A percentile compares a stretch with the other conserved stretches of the same genome.
Evolutionary conservation across 441 rosid species (phyloP).

Genomic region (Euphorbia corollata): DNA sequence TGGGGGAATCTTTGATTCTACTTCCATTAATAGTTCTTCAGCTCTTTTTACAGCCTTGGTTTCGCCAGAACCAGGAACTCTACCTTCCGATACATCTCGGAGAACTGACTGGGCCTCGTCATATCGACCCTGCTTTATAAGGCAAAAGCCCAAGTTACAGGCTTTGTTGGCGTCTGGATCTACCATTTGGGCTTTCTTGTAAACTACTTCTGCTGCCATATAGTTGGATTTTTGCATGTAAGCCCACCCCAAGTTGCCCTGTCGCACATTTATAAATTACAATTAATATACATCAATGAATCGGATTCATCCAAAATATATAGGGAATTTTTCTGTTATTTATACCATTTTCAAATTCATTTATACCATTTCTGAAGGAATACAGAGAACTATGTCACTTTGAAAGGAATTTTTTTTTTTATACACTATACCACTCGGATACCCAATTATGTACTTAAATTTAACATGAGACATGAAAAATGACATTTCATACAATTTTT

Average conservation of each 20-base stretch:
- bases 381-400: too few relatives aligned
- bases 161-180: conserved; percentile 68
- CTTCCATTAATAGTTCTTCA: conserved; percentile 43
- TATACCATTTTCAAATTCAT: too few relatives aligned
- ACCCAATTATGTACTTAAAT: too few relatives aligned
- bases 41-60: conserved; percentile 51
- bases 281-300: too few relatives aligned
- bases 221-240: conserved; percentile 79
- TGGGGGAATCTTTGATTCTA: conserved; percentile 30
- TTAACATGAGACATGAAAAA: too few relatives aligned
- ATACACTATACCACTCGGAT: too few relatives aligned
- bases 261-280: background rate
- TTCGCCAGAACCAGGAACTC: conserved; percentile 52
- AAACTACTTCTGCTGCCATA: conserved; percentile 71
- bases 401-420: too few relatives aligned
- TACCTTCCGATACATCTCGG: conserved; percentile 26
- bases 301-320: too few relatives aligned
- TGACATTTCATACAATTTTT: too few relatives aligned
- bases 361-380: too few relatives aligned
- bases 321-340: too few relatives aligned
- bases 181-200: conserved; percentile 69
- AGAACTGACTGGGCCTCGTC: conserved; percentile 46
- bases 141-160: conserved; percentile 58
- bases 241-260: conserved; percentile 98
- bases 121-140: conserved; percentile 56